Base-by-base conservation (phyloP, 441 rosid species). In the Gossypium lobatum region DNA sequence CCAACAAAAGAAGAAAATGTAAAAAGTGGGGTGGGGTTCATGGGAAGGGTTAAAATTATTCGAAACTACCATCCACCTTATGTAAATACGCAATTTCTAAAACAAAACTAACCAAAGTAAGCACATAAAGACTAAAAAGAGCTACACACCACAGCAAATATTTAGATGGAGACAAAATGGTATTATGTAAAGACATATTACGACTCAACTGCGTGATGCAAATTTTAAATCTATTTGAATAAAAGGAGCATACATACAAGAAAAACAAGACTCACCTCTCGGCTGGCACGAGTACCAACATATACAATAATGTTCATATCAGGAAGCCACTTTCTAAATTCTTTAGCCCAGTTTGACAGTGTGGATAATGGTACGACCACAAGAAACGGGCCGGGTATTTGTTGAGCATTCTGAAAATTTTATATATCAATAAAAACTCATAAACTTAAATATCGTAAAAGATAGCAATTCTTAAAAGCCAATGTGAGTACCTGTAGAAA, bases 271-370 rank as follows among this genome's bases (percentile, higher is more conserved):
- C 79, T 83, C 60, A 96, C 99, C 99, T 96, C 99, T 77, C 99
- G 86, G 85, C 99, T 96, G 21, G 99, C 97, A 58, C 99, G 96
- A 31, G 98, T 94, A 77, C 98, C 99, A 76, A 96, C 98, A 76
- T 96, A 96, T 21, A 96, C 93, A 79, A 96, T 94, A 67, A 96
- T 80, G 79, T 96, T 96, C 88, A 91, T 84, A 80, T 85, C 91
- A 21, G 98, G 98, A 85, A 96, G 97, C 99, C 99, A 96, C 86
- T 94, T 96, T 73, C 94, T 85, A 75, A 96, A 93, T 86, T 96
- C 99, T 87, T 96, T 96, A 2, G 99, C 99, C 99, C 99, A 96
- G 74, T 96, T 96, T 60, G 99, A 92, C 84, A 96, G 79, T 50
- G 99, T 96, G 74, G 99, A 96, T 78, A 96, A 83, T 5, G 99